Evolutionary conservation across 169 alveolate genomes (phyloP).

Genomic region (Plasmodium yoelii): DNA sequence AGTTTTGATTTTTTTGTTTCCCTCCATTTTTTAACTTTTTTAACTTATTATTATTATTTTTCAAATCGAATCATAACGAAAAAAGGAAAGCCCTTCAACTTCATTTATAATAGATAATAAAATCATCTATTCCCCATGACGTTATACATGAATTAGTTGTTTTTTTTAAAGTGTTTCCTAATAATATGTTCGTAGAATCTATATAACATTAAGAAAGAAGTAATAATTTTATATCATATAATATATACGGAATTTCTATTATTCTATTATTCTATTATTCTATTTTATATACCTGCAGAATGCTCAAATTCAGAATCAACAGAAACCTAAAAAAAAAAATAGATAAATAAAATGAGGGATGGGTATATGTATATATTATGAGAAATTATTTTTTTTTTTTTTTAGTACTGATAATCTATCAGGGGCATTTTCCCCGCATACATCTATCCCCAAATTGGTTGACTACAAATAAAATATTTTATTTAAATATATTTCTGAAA

Average conservation of each 20-base stretch:
- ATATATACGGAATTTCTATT: not conserved
- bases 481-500: too few relatives aligned
- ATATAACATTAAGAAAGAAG: slow-evolving; percentile 4
- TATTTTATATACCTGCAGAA: slow-evolving; percentile 31
- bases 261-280: not conserved
- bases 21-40: slow-evolving; percentile 1
- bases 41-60: not conserved
- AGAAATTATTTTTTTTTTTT: not conserved
- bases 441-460: slow-evolving; percentile 19
- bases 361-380: not conserved
- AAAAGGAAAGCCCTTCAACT: not conserved
- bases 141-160: slow-evolving; percentile 83
- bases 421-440: slow-evolving; percentile 39
- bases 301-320: slow-evolving; percentile 49
- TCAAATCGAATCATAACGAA: not conserved
- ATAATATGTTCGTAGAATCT: slow-evolving; percentile 72
- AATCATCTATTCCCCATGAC: slow-evolving; percentile 90
- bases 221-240: not conserved
- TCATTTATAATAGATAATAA: slow-evolving; percentile 79
- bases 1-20: not conserved
- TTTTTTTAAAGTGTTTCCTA: slow-evolving; percentile 77
- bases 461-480: slow-evolving; percentile 5
- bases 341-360: not conserved
- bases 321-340: slow-evolving; percentile 14
- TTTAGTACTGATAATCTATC: slow-evolving; percentile 49